Evolutionary conservation across 257 asterid genomes (phyloP), one percentile per base, ranked within the genome.

Genomic region (Ilex asprella): DNA sequence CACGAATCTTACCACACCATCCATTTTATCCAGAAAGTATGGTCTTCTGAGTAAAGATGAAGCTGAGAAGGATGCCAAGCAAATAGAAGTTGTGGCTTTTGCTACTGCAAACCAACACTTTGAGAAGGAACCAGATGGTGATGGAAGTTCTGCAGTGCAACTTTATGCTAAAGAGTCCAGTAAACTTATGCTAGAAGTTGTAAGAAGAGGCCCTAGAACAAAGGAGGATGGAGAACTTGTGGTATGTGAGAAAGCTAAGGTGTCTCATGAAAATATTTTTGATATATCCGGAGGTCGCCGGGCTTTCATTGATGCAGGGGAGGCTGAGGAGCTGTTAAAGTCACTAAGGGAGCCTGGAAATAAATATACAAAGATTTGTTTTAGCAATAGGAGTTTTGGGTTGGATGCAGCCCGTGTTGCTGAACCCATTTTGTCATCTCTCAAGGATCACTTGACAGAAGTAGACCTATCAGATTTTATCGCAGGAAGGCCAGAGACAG

Each of bases 81-180:
- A 79, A 66, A 86, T 86, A 30, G 98, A 92, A 74, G 74, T 70
- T 62, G 63, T 76, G 1, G 88, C 95, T 41, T 91, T 84, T 68
- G 80, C 78, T 67, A 73, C 80, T 61, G 95, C 97, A 7, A 76
- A 77, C 76, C 90, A 80, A 60, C 94, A 79, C 55, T 88, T 88
- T 27, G 74, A 59, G 50, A 86, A 86, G 79, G 98, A 91, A 59
- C 70, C 86, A 2, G 95, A 86, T 66, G 94, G 82, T 39, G 98
- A 91, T 78, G 98, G 97, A 67, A 91, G 85, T 77, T 88, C 95
- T 3, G 91, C 97, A 0, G 88, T 88, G 69, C 94, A 86, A 67
- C 68, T 91, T 31, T 91, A 91, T 79, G 98, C 97, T 59, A 91
- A 88, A 76, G 97, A 86, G 71, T 80, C 95, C 47, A 86, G 97